phyloP scores from a whole-genome alignment of 352 stramenopile species.

The Thraustochytrium sp. region DNA sequence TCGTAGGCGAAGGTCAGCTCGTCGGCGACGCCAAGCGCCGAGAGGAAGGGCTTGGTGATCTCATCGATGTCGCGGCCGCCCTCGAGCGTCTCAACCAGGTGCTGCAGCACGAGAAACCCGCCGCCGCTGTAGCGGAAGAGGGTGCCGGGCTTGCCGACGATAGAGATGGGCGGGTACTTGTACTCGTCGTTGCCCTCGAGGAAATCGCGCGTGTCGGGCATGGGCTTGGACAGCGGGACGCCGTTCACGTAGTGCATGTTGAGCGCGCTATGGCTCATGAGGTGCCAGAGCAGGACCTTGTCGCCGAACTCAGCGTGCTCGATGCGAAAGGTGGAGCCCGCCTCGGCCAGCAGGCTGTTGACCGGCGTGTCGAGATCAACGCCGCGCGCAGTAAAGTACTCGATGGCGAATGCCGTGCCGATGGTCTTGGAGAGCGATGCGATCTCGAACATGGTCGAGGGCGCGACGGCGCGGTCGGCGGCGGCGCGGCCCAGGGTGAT shows the following conservation, averaged over 20 bases:
- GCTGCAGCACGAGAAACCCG: slow-evolving; percentile 52
- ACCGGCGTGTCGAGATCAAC: slow-evolving; percentile 43
- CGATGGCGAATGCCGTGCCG: slow-evolving; percentile 48
- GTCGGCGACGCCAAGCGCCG: background rate
- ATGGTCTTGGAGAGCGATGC: slow-evolving; percentile 50
- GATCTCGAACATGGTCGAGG: slow-evolving; percentile 46
- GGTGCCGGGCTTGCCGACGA: slow-evolving; percentile 42
- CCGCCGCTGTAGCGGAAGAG: slow-evolving; percentile 51
- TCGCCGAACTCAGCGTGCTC: slow-evolving; percentile 16
- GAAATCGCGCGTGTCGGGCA: slow-evolving; percentile 24
- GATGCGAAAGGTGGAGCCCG: slow-evolving; percentile 7
- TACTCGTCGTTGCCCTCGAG: slow-evolving; percentile 43
- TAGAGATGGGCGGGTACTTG: slow-evolving; percentile 7
- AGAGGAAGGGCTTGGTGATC: background rate
- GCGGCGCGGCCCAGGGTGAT: background rate
- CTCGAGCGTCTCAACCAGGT: slow-evolving; percentile 51
- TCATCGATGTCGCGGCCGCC: background rate
- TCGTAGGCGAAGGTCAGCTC: slow-evolving; percentile 34
- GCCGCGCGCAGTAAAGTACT: slow-evolving; percentile 47
- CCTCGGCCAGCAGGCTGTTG: slow-evolving; percentile 46
- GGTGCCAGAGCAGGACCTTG: slow-evolving; percentile 42
- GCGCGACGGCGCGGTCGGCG: background rate
- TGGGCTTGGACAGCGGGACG: slow-evolving; percentile 36
- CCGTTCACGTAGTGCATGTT: slow-evolving; percentile 54
- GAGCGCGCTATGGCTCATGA: slow-evolving; percentile 51